These are phyloP conservation scores for Wickerhamiella alocasiicola DNA, from an alignment of 805 yeast genomes.

Conservation along the genomic window DNA sequence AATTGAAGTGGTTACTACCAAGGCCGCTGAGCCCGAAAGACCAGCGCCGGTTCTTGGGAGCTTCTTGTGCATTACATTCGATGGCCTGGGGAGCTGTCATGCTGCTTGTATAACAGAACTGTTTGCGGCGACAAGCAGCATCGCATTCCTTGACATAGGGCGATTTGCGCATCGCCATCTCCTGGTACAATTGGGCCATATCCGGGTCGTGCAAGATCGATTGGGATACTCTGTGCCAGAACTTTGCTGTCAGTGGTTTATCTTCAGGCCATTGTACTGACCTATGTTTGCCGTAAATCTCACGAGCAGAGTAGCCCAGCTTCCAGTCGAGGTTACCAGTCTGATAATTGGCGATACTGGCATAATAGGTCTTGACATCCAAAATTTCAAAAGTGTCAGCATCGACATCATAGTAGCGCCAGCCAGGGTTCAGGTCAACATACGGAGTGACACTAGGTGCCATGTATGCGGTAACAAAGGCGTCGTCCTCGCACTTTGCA, in stretches of 20 bases:
- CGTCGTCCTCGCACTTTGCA: conserved; percentile 34
- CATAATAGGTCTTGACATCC: conserved; percentile 44
- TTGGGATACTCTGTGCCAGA: conserved; percentile 49
- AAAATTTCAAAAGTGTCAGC: conserved; percentile 45
- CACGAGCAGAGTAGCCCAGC: conserved; percentile 53
- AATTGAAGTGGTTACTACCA: not conserved
- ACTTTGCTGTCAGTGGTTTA: conserved; percentile 53
- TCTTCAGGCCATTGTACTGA: conserved; percentile 39
- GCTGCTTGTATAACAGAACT: conserved; percentile 32
- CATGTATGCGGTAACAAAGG: conserved; percentile 49
- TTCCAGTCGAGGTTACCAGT: conserved; percentile 40
- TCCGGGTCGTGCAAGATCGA: conserved; percentile 33
- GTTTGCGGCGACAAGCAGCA: conserved; percentile 27
- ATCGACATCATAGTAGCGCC: conserved; percentile 63
- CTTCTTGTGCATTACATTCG: conserved; percentile 15
- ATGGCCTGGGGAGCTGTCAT: conserved; percentile 24
- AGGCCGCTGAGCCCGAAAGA: not conserved
- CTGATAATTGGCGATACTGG: conserved; percentile 40
- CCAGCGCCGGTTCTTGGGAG: not conserved
- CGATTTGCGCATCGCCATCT: conserved; percentile 40
- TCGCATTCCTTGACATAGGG: conserved; percentile 42
- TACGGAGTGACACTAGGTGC: conserved; percentile 56
- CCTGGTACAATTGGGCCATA: conserved; percentile 39
- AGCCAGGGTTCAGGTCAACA: conserved; percentile 49
- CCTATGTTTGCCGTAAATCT: conserved; percentile 32